phyloP scores from a whole-genome alignment of 169 alveolate species.

The Plasmodium gallinaceum region DNA sequence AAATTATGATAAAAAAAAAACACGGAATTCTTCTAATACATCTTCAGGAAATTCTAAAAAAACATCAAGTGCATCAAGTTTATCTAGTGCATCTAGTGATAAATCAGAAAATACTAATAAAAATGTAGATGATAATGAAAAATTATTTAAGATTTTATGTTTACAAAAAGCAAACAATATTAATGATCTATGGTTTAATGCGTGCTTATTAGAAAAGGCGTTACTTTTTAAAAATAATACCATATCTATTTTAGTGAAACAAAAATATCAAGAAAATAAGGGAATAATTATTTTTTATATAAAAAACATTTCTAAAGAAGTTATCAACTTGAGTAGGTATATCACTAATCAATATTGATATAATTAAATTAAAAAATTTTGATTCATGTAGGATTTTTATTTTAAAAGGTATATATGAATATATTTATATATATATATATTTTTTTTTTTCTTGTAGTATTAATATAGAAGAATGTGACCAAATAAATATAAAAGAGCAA shows the following conservation, averaged over 20 bases:
- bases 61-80: constrained; percentile 1
- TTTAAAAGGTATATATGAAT: background rate
- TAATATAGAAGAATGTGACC: constrained; percentile 44
- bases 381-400: background rate
- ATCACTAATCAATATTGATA: background rate
- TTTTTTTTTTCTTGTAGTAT: constrained; percentile 19
- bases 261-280: constrained; percentile 56
- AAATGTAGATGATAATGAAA: constrained; percentile 30
- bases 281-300: constrained; percentile 42
- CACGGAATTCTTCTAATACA: constrained; percentile 1
- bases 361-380: background rate
- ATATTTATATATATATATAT: background rate
- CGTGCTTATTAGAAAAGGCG: constrained; percentile 43
- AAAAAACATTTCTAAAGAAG: constrained; percentile 44
- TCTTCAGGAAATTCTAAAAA: constrained; percentile 32
- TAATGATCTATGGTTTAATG: constrained; percentile 72
- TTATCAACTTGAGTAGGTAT: constrained; percentile 30
- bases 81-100: constrained; percentile 18
- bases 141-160: constrained; percentile 37
- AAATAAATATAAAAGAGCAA: constrained; percentile 53
- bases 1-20: constrained; percentile 8
- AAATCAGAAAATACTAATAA: constrained; percentile 34
- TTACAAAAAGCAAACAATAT: constrained; percentile 65
- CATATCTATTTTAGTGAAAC: constrained; percentile 43
- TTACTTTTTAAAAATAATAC: constrained; percentile 35